Evolutionary conservation across 2,329 filamentous ascomycete species (phyloP), one percentile per base, ranked within the genome.

Genomic region (Zasmidium angulare): DNA sequence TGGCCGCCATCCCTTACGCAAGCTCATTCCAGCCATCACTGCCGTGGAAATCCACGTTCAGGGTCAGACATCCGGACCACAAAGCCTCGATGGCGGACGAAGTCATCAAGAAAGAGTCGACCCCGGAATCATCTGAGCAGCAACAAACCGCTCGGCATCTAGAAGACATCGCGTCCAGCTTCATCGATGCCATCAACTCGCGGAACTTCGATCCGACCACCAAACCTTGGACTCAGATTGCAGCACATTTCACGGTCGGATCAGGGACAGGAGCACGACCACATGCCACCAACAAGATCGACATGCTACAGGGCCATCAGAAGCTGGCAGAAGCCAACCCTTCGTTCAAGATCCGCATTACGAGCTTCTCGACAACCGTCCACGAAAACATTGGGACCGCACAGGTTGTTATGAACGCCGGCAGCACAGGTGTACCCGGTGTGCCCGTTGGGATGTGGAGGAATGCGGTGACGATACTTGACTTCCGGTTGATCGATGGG

Each of bases 371-470:
- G 11, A 56, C 55, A n/a, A 26, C 19, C n/a, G 55, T 56, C 7
- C 40, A 49, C 23, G 55, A 56, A 20, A 51, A 56, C 21, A 56
- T 46, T 29, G 55, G 55, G n/a, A 51, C 47, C 3, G 55, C 55
- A 22, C 55, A 56, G 31, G 55, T 56, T 10, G 55, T 56, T 20
- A 51, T 56, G 47, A 56, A 50, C 51, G 55, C 47, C 2, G 47
- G 17, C 4, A 56, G 55, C 14, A 56, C 55, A 14, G 55, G 55
- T 3, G 48, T 50, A 4, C 55, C 55, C 6, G 47, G 47, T 6
- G 55, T 56, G 3, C 55, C 55, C 2, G 31, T 29, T 14, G 55
- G 55, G n/a, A 19, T 56, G 26, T 50, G 48, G 55, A 56, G 55
- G 46, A 56, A 50, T 19, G 47, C 55, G 6, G 55, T 56, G 10